phyloP scores from a whole-genome alignment of 2,329 filamentous ascomycete genomes.

The Pyrenophora seminiperda region DNA sequence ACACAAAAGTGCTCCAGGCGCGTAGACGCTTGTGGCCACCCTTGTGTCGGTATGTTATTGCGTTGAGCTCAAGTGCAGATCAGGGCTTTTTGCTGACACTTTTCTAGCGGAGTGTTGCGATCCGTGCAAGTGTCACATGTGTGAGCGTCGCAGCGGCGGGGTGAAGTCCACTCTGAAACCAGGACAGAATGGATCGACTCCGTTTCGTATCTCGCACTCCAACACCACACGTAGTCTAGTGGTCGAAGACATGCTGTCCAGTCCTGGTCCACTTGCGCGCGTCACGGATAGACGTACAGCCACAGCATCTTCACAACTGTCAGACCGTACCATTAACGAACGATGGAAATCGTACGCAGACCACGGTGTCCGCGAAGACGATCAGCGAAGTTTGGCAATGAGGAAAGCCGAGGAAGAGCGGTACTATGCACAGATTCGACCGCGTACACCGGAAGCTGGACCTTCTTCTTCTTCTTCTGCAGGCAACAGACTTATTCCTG shows the following conservation, averaged over 20 bases:
- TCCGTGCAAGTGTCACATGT: constrained; percentile 36
- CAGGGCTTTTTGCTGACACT: neutral
- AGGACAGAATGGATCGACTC: constrained; percentile 4
- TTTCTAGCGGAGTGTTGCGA: constrained; percentile 33
- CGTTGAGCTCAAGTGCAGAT: neutral
- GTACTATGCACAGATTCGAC: constrained; percentile 11
- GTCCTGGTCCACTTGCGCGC: neutral
- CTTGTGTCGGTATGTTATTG: constrained; percentile 27
- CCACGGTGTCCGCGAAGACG: constrained; percentile 24
- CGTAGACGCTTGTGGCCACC: constrained; percentile 35
- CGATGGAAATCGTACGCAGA: constrained; percentile 18
- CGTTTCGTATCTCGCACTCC: constrained; percentile 2
- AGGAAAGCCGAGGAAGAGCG: constrained; percentile 19
- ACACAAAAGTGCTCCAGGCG: constrained; percentile 35
- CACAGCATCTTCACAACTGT: neutral
- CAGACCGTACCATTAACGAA: constrained; percentile 4
- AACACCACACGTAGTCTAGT: constrained; percentile 4
- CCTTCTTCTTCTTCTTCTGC: neutral
- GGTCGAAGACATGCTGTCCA: constrained; percentile 9
- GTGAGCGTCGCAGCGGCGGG: constrained; percentile 32
- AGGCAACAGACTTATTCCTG: constrained; percentile 21
- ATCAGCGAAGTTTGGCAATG: constrained; percentile 22
- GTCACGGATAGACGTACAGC: neutral
- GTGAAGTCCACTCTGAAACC: constrained; percentile 34
- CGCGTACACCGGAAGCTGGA: neutral